Conservation (phyloP, 306 rosid species). For the Dalbergia oliveri region DNA sequence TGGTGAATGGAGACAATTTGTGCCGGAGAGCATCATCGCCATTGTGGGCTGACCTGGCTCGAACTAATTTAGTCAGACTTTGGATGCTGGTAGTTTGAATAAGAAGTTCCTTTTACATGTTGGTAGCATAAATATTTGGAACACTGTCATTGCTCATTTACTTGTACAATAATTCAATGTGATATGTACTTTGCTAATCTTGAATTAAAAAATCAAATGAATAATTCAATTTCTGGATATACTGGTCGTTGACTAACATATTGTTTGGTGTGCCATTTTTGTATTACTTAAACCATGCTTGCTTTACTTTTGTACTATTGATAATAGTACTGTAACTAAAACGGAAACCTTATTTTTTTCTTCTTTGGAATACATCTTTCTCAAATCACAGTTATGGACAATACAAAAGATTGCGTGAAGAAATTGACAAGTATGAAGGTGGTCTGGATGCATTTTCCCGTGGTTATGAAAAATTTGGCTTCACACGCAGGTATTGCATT, state of each 20-base stretch:
- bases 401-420: conserved; percentile 75
- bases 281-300: conserved; percentile 26
- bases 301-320: conserved; percentile 26
- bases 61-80: background rate
- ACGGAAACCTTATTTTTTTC: conserved; percentile 32
- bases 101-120: background rate
- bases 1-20: background rate
- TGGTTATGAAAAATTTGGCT: conserved; percentile 94
- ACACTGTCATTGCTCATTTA: background rate
- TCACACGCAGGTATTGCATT: conserved; percentile 76
- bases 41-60: background rate
- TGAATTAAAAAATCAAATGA: conserved; percentile 23
- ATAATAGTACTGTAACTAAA: conserved; percentile 26
- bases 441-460: conserved; percentile 96
- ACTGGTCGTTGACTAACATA: conserved; percentile 21
- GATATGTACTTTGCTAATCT: background rate
- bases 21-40: background rate
- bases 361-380: conserved; percentile 35
- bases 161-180: background rate
- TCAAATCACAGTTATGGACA: conserved; percentile 68
- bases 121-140: background rate
- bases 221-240: conserved; percentile 24
- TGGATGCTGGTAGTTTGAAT: background rate
- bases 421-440: conserved; percentile 90
- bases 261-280: conserved; percentile 24